Base-by-base conservation (phyloP, 345 rosid species). In the Salix viminalis region DNA sequence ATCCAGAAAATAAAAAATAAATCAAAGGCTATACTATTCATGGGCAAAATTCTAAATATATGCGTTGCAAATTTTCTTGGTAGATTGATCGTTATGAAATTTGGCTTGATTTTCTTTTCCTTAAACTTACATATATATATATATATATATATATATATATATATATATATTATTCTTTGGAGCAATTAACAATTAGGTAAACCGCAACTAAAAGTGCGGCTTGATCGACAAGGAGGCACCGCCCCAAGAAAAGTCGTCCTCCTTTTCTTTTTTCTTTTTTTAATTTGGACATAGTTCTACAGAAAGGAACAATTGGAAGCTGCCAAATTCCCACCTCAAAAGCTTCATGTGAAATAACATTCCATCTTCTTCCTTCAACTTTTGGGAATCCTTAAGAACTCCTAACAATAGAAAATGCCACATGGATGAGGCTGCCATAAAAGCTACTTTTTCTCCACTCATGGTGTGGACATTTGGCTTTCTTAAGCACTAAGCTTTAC, bases 251-350 rank as follows among this genome's bases (percentile, higher is more conserved):
- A 28, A 42, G 36, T 46, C 21, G 1, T 41, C 37, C 69, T 23
- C 15, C 44, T 42, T 73, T 44, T 36, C 1, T 36, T 73, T 12
- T 44, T n/a, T 30, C 7, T 23, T 73, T 12, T 44, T 42, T 42
- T 19, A 10, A 24, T 37, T 7, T 30, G 6, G 48, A 42, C 10
- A 67, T 42, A n/a, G 8, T 65, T 67, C 10, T 26, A 28, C 21
- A 10, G 58, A 70, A 77, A 70, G 54, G 65, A 65, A 66, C 78
- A 79, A 81, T 61, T 14, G 72, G 73, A 80, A 83, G 64, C 78
- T 46, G 86, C 82, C 80, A 83, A 84, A 80, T 44, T 71, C 78
- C 84, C 82, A 77, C 81, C 82, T 82, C 76, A 79, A 85, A 89
- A 85, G 80, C 77, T 67, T 78, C 62, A 50, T 76, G 77, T 77